phyloP scores from a whole-genome alignment of 2,329 filamentous ascomycete genomes.

The Colletotrichum karsti region DNA sequence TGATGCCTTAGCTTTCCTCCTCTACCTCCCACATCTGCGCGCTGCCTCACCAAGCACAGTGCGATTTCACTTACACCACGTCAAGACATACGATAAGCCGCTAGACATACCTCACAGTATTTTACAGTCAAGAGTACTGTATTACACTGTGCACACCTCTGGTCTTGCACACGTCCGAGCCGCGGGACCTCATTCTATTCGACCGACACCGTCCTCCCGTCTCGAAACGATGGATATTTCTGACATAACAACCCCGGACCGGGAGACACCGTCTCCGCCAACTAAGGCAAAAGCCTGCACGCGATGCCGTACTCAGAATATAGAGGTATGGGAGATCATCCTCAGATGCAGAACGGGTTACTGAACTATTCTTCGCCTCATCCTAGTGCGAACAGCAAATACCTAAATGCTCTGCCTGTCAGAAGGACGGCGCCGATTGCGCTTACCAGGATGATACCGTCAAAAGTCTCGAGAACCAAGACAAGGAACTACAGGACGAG shows the following conservation, averaged over 20 bases:
- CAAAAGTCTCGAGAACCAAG: slow-evolving; percentile 14
- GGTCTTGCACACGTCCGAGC: slow-evolving; percentile 1
- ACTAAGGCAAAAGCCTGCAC: slow-evolving; percentile 26
- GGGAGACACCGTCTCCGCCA: slow-evolving; percentile 15
- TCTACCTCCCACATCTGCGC: background rate
- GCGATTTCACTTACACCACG: background rate
- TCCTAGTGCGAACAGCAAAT: slow-evolving; percentile 35
- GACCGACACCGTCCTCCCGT: too few species aligned
- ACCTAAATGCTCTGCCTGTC: slow-evolving; percentile 33
- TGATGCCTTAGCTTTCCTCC: background rate
- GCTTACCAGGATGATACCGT: slow-evolving; percentile 29
- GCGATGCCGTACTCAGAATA: slow-evolving; percentile 30
- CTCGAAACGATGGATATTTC: slow-evolving; percentile 5
- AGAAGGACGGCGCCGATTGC: slow-evolving; percentile 23
- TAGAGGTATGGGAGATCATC: slow-evolving; percentile 32
- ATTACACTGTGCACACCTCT: background rate
- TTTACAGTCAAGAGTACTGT: too few species aligned
- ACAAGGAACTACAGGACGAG: slow-evolving; percentile 14
- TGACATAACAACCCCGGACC: too few species aligned
- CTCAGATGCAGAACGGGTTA: background rate
- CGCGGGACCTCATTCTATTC: background rate
- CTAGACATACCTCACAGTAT: background rate
- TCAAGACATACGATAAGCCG: background rate
- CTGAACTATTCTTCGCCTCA: background rate
- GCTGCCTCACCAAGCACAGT: too few species aligned